phyloP scores from a whole-genome alignment of 306 rosid genomes.

The Inga leiocalycina region DNA sequence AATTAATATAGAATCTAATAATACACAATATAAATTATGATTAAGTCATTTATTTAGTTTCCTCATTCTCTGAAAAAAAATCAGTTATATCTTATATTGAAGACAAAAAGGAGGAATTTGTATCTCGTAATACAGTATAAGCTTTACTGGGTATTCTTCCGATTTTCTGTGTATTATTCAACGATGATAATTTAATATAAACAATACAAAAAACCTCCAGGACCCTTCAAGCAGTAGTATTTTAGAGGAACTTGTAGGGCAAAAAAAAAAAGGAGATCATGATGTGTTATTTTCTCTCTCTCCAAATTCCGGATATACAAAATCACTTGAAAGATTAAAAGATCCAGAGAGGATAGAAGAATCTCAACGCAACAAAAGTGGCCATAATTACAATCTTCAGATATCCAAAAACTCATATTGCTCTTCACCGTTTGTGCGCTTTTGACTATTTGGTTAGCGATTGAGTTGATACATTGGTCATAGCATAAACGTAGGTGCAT shows the following conservation, averaged over 20 bases:
- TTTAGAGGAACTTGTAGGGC: no score
- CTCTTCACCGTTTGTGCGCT: neutral
- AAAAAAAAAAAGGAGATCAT: neutral
- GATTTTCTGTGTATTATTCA: neutral
- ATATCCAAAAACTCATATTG: slow-evolving; percentile 8
- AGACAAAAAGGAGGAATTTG: neutral
- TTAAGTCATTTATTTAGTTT: no score
- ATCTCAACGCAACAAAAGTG: neutral
- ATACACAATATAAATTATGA: no score
- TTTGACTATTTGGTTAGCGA: slow-evolving; percentile 32
- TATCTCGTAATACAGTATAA: neutral
- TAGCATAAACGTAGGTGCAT: slow-evolving; percentile 26
- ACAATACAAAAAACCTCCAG: neutral
- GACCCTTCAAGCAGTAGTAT: neutral
- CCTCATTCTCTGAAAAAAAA: no score
- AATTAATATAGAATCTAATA: no score
- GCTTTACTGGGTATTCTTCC: neutral
- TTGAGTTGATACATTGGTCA: slow-evolving; percentile 28
- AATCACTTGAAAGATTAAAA: neutral
- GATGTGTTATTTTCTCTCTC: neutral
- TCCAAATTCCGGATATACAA: neutral
- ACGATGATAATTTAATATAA: neutral
- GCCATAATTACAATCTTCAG: neutral
- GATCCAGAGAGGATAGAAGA: no score
- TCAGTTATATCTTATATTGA: no score